phyloP scores from a whole-genome alignment of 176 grass and related monocot genomes.

The Oryza longistaminata region DNA sequence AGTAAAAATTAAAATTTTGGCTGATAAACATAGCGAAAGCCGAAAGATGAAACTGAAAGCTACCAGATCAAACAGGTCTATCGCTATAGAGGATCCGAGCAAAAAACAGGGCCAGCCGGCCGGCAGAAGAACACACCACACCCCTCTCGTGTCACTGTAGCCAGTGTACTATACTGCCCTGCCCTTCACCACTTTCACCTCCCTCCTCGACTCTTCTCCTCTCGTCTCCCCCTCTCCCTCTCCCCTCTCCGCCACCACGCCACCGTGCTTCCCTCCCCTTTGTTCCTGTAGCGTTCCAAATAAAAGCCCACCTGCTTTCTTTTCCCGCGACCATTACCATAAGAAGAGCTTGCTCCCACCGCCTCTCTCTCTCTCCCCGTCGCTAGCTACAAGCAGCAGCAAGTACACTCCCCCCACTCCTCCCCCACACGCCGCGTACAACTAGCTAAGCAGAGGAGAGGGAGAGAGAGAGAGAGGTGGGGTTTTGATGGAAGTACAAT shows the following conservation, averaged over 20 bases:
- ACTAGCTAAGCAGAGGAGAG: slow-evolving; percentile 39
- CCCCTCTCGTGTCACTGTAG: slow-evolving; percentile 7
- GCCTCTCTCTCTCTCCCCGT: background rate
- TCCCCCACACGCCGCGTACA: slow-evolving; percentile 31
- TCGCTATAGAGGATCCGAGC: slow-evolving; percentile 20
- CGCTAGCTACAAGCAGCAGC: slow-evolving; percentile 5
- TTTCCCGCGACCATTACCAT: slow-evolving; percentile 66
- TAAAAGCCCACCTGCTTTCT: slow-evolving; percentile 49
- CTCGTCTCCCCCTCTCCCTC: too few relatives aligned
- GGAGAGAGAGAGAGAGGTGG: background rate
- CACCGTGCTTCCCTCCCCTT: background rate
- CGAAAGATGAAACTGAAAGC: background rate
- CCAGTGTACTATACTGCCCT: slow-evolving; percentile 8
- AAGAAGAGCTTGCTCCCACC: slow-evolving; percentile 41
- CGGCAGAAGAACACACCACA: background rate
- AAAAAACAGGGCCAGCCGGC: background rate
- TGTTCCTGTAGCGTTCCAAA: slow-evolving; percentile 45
- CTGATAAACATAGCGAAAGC: too few relatives aligned
- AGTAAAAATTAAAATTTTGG: too few relatives aligned
- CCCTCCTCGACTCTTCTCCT: background rate
- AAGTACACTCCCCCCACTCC: background rate
- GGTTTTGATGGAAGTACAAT: slow-evolving; percentile 43
- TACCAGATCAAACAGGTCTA: background rate
- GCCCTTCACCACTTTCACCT: background rate
- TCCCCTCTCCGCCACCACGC: too few relatives aligned